Evolutionary conservation across 208 protist species (phyloP), one percentile per base, ranked within the genome.

Genomic region (Leishmania lainsoni): DNA sequence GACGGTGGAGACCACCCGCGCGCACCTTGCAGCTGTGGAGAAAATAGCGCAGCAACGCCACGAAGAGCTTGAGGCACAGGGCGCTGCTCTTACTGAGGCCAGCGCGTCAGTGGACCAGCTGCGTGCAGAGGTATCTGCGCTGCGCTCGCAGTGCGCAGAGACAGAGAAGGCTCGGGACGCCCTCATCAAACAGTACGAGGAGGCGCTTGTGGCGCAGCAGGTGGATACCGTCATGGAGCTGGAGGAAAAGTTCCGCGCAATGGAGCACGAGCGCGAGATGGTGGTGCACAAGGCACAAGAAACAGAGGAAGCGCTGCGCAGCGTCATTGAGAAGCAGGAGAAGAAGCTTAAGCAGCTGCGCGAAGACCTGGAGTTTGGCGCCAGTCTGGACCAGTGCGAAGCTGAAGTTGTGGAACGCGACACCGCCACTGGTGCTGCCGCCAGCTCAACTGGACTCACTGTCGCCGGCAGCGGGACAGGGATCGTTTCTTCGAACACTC

Each of bases 331-430:
- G 17, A 76, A 79, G 51, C 77, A 84, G 49, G 48, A 70, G 4
- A 68, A 63, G 45, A 82, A 88, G 26, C 79, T 93, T 5, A 61
- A 72, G 17, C 84, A 88, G 39, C 81, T 93, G 2, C 83, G 83
- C 20, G 87, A 93, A 29, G 76, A 92, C 58, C 79, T 91, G 1
- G 90, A 93, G 58, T 92, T 93, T 75, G 80, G 85, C 72, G 73
- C 71, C 5, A 92, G 78, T 54, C 71, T 95, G 49, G 89, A 92
- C 42, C 70, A 88, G 9, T 84, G 85, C 35, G 88, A 95, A 51
- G 80, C 42, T 5, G 78, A 54, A 39, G 81, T 61, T 1, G 63
- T 51, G 8, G 66, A 54, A 3, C 74, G 74, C 10, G 65, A 52
- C 9, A 75, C 16, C 72, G n/a, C 52, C 26, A 45, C 12, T 51